A percentile compares a stretch with the other conserved stretches of the same genome.
Conservation (phyloP, 129 eudicot genomes). For the Glebionis coronaria region DNA sequence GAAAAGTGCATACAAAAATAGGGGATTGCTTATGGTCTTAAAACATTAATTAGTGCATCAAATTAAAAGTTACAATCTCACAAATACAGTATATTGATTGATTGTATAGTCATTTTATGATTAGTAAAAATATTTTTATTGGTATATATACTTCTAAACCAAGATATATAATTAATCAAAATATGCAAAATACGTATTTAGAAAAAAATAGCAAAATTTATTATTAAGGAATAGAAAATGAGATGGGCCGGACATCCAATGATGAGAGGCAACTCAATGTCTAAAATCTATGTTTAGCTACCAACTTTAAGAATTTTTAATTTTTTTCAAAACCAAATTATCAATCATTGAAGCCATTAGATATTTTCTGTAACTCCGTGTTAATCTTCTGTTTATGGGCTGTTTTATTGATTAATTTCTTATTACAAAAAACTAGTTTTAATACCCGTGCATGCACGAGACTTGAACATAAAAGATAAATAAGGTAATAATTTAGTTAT, state of each 20-base stretch:
- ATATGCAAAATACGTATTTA: not conserved
- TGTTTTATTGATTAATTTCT: not conserved
- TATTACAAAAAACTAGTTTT: too few species aligned
- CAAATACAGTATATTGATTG: too few species aligned
- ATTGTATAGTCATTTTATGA: too few species aligned
- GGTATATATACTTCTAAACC: not conserved
- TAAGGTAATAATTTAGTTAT: too few species aligned
- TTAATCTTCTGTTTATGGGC: constrained; percentile 26
- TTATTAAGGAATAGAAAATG: not conserved
- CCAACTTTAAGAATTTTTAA: constrained; percentile 12
- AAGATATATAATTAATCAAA: not conserved
- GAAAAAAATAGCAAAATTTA: too few species aligned
- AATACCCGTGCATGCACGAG: too few species aligned
- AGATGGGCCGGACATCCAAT: constrained; percentile 23
- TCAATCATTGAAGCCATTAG: constrained; percentile 30
- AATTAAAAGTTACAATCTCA: too few species aligned
- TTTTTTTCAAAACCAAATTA: not conserved
- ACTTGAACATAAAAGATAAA: too few species aligned
- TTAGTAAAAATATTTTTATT: not conserved
- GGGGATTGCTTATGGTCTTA: too few species aligned
- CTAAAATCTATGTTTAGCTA: constrained; percentile 13
- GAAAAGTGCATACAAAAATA: not conserved
- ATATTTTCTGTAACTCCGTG: constrained; percentile 32
- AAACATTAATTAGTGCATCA: too few species aligned
- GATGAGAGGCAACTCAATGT: constrained; percentile 17